Evolutionary conservation across 2,329 filamentous ascomycete species (phyloP).

Genomic region (Coniella lustricola): DNA sequence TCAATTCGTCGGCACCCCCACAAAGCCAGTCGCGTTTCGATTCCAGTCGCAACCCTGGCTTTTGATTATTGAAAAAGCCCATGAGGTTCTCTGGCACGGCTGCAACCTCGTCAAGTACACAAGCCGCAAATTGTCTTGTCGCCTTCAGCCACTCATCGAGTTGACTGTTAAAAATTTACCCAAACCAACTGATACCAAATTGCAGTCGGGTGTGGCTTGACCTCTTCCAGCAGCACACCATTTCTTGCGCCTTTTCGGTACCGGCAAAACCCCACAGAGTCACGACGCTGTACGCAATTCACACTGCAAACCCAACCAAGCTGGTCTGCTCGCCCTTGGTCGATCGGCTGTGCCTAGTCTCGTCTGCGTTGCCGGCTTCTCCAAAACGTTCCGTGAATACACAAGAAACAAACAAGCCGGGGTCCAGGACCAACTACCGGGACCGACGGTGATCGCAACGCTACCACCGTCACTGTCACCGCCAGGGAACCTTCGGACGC

Average conservation of each 20-base stretch:
- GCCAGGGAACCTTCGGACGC: background rate
- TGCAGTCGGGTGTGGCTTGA: too few relatives aligned
- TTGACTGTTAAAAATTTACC: too few relatives aligned
- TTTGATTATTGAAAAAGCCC: background rate
- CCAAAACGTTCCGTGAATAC: too few relatives aligned
- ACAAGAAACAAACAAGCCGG: background rate
- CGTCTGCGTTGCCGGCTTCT: too few relatives aligned
- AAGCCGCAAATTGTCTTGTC: background rate
- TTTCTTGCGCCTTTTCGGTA: too few relatives aligned
- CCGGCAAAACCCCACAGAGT: too few relatives aligned
- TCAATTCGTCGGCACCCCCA: slow-evolving; percentile 1
- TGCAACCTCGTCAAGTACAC: background rate
- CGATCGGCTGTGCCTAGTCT: too few relatives aligned
- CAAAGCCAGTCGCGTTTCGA: background rate
- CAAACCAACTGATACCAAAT: too few relatives aligned
- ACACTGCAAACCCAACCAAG: too few relatives aligned
- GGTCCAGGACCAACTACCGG: background rate
- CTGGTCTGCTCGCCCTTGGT: too few relatives aligned
- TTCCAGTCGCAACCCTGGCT: background rate
- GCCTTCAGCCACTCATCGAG: background rate
- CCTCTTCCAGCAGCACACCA: too few relatives aligned
- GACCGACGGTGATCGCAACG: background rate
- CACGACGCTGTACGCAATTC: too few relatives aligned
- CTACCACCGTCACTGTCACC: background rate
- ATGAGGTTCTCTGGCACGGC: background rate